Conservation (phyloP, 2,329 filamentous ascomycete species). For the Cercospora janseana region DNA sequence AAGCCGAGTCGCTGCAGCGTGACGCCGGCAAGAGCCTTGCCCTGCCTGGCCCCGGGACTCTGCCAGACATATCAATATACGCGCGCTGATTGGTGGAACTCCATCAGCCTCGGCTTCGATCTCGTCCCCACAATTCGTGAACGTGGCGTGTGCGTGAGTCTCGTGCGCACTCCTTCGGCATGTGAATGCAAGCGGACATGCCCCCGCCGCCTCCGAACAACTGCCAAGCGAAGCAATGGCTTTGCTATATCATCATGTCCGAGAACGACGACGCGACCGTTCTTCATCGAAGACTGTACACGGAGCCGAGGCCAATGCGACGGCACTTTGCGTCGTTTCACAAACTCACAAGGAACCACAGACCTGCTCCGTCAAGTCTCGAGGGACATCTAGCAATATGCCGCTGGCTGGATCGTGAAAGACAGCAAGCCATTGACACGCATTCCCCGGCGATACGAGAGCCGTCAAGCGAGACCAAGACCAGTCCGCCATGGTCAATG, state of each 20-base stretch:
- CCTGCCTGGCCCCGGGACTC: background rate
- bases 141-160: constrained; percentile 4
- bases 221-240: background rate
- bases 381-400: too few relatives aligned
- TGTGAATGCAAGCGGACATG: background rate
- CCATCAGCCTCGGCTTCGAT: background rate
- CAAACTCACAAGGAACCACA: too few relatives aligned
- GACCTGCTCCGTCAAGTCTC: too few relatives aligned
- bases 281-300: background rate
- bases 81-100: background rate
- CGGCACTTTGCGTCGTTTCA: background rate
- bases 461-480: too few relatives aligned
- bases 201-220: background rate
- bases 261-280: background rate
- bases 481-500: too few relatives aligned
- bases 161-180: constrained; percentile 6
- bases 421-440: too few relatives aligned
- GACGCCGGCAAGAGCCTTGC: background rate
- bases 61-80: background rate
- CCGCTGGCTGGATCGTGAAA: too few relatives aligned
- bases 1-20: constrained; percentile 10
- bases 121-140: too few relatives aligned
- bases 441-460: too few relatives aligned
- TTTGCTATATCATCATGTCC: background rate
- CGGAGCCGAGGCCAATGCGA: background rate